Evolutionary conservation across 352 stramenopile genomes (phyloP), one percentile per base, ranked within the genome.

Genomic region (Phytophthora crassamura): DNA sequence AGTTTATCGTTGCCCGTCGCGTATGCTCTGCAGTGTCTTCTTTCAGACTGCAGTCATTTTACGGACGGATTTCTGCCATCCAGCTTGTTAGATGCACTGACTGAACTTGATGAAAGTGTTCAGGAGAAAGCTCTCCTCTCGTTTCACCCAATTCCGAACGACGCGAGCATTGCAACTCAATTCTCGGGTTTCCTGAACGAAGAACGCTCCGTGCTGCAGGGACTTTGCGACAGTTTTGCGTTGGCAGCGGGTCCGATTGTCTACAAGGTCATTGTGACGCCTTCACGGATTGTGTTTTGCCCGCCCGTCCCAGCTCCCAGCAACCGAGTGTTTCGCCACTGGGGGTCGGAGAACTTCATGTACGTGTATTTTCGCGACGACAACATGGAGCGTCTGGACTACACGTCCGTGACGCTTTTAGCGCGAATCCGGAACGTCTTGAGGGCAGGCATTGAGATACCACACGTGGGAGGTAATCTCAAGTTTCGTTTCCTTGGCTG

Each of bases 341-440:
- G 86, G 63, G 80, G 77, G 3, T 69, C 86, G 0, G 60, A 84
- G 11, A 83, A 94, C n/a, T 94, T 94, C 42, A 81, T 94, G 69
- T 90, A 91, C 39, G 82, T 92, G 32, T 90, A 94, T 55, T 94
- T 94, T 34, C 84, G 86, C 8, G 86, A 94, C 58, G 86, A 94
- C 59, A 90, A 89, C 36, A 84, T 82, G 55, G 82, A 92, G 47
- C 76, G 81, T 10, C 64, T 92, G 33, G 82, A 94, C 11, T 90
- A 87, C 57, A 72, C 66, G 0, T 72, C 83, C 35, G 7, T 15
- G 10, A 51, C 45, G 2, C 74, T 91, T 41, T 56, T 82, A 35
- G 11, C 57, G 38, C 66, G 74, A 16, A 72, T 92, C 40, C 69
- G 67, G 20, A 75, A 50, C 25, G 59, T 86, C 15, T 74, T 88